phyloP scores from a whole-genome alignment of 2,329 filamentous ascomycete genomes.

The Rhinocladiella mackenziei region DNA sequence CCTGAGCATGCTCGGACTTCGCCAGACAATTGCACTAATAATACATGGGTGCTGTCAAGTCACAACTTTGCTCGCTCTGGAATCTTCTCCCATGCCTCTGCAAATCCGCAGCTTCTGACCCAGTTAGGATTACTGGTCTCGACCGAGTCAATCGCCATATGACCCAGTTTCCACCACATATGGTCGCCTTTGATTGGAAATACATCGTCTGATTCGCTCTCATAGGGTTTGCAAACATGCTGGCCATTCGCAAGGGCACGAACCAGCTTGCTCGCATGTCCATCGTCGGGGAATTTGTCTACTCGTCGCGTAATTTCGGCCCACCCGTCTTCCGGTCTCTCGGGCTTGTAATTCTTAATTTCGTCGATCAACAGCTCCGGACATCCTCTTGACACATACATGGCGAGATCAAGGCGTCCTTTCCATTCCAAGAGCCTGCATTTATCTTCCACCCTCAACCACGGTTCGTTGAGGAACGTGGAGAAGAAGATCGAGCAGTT shows the following conservation, averaged over 20 bases:
- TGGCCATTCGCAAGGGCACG: slow-evolving; percentile 66
- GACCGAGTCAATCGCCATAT: slow-evolving; percentile 40
- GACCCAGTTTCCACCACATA: slow-evolving; percentile 45
- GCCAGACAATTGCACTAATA: too few species aligned
- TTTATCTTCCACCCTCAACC: slow-evolving; percentile 59
- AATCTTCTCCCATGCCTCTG: slow-evolving; percentile 39
- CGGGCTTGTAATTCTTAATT: slow-evolving; percentile 58
- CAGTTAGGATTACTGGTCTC: slow-evolving; percentile 31
- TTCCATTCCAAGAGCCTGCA: slow-evolving; percentile 76
- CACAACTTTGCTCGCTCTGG: slow-evolving; percentile 27
- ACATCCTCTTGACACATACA: slow-evolving; percentile 67
- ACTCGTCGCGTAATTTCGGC: slow-evolving; percentile 44
- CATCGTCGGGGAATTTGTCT: slow-evolving; percentile 61
- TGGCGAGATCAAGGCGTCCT: slow-evolving; percentile 66
- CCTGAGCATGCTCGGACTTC: too few species aligned
- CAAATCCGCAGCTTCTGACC: slow-evolving; percentile 42
- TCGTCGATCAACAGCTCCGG: slow-evolving; percentile 59
- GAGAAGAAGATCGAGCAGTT: slow-evolving; percentile 73
- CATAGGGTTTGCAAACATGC: slow-evolving; percentile 42
- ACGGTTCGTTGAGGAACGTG: slow-evolving; percentile 54
- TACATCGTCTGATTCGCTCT: slow-evolving; percentile 32
- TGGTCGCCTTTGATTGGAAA: slow-evolving; percentile 38
- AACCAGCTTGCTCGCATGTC: slow-evolving; percentile 73
- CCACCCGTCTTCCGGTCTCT: slow-evolving; percentile 41
- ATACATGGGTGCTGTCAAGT: too few species aligned